These are phyloP conservation scores for Macrolepiota fuliginosa DNA, from an alignment of 768 basidiomycete species.

Conservation along the genomic window DNA sequence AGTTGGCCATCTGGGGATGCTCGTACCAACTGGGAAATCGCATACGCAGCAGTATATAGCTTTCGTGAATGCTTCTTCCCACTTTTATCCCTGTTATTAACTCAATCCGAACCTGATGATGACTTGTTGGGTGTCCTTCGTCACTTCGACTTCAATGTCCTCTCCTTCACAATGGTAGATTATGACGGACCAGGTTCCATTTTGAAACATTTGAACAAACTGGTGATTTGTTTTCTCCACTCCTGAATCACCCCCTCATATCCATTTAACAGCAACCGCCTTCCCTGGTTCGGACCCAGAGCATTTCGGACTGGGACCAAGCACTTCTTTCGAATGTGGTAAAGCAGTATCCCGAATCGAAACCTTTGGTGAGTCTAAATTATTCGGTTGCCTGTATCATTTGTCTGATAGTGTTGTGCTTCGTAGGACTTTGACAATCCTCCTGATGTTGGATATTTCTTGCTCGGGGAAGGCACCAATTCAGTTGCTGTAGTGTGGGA, in stretches of 20 bases:
- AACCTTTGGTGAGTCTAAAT: background rate
- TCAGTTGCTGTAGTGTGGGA: background rate
- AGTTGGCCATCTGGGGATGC: background rate
- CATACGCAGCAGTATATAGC: background rate
- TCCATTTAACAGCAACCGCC: background rate
- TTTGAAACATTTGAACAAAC: background rate
- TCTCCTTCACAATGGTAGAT: background rate
- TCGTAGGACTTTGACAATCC: background rate
- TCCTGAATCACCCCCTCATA: background rate
- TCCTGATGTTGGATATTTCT: background rate
- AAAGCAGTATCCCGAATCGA: background rate
- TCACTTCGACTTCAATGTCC: background rate
- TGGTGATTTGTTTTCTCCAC: background rate
- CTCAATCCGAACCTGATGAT: background rate
- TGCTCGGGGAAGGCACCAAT: background rate
- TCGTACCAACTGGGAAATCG: background rate
- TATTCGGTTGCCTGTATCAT: background rate
- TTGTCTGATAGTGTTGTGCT: background rate
- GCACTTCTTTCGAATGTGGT: background rate
- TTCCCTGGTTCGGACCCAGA: background rate
- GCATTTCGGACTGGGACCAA: background rate
- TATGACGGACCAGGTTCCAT: no score
- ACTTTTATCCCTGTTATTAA: background rate
- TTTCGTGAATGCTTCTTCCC: background rate
- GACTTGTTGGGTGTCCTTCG: background rate